These are phyloP conservation scores for Fragilaria crotonensis DNA, from an alignment of 108 stramenopile species.

Conservation along the genomic window DNA sequence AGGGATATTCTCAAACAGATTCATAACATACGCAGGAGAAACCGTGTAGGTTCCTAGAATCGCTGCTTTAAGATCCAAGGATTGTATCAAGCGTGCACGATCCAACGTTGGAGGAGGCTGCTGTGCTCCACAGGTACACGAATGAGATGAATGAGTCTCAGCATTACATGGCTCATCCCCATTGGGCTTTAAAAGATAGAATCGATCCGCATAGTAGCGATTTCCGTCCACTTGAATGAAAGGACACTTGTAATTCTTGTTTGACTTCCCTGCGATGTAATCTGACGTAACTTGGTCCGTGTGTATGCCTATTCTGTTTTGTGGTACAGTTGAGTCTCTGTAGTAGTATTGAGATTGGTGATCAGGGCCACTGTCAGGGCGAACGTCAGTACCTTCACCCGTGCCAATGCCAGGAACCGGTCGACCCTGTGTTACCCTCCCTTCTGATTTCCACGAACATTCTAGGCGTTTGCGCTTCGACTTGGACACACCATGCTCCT, in stretches of 20 bases:
- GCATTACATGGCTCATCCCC: background rate
- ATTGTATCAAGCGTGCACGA: slow-evolving; percentile 47
- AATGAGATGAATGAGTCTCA: background rate
- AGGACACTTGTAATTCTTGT: too few relatives aligned
- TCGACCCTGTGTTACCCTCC: too few relatives aligned
- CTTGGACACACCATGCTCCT: too few relatives aligned
- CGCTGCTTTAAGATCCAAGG: slow-evolving; percentile 55
- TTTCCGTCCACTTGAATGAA: background rate
- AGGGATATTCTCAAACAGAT: slow-evolving; percentile 38
- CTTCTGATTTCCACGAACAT: too few relatives aligned
- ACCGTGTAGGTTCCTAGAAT: slow-evolving; percentile 58
- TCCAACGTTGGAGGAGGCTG: slow-evolving; percentile 51
- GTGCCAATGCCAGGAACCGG: too few relatives aligned
- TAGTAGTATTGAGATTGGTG: too few relatives aligned
- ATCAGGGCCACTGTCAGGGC: too few relatives aligned
- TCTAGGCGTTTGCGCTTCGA: too few relatives aligned
- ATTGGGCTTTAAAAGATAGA: slow-evolving; percentile 24
- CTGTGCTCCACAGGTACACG: slow-evolving; percentile 28
- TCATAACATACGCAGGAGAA: slow-evolving; percentile 22
- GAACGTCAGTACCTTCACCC: too few relatives aligned
- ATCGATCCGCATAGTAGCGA: slow-evolving; percentile 37
- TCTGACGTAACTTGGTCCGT: background rate
- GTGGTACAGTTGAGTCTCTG: too few relatives aligned
- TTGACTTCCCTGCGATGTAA: background rate
- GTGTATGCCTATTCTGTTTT: background rate